Conservation (phyloP, 345 rosid genomes). For the Gossypium herbaceum region DNA sequence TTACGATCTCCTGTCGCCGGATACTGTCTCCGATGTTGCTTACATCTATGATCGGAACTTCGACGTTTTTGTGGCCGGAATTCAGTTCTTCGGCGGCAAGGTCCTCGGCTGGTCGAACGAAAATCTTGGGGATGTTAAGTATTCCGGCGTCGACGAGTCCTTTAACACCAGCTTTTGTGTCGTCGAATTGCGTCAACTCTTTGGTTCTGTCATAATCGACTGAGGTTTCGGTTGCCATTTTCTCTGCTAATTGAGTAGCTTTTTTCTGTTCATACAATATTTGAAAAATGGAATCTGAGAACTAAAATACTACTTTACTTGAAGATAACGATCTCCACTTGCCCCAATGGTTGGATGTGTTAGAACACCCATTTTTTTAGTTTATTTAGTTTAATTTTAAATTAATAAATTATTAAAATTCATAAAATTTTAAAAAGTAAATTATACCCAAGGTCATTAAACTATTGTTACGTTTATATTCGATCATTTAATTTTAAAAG, state of each 20-base stretch:
- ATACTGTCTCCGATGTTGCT: slow-evolving; percentile 4
- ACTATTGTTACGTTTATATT: too few species aligned
- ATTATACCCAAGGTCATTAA: too few species aligned
- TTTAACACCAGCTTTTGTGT: slow-evolving; percentile 37
- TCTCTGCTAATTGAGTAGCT: background rate
- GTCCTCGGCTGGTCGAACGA: slow-evolving; percentile 11
- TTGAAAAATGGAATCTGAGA: background rate
- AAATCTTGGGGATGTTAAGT: slow-evolving; percentile 32
- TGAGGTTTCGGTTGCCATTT: background rate
- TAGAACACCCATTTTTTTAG: too few species aligned
- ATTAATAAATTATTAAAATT: too few species aligned
- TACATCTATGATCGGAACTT: slow-evolving; percentile 42
- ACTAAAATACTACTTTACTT: background rate
- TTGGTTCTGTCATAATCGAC: slow-evolving; percentile 3
- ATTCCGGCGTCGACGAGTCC: slow-evolving; percentile 36
- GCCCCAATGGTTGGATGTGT: too few species aligned
- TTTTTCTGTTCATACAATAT: background rate
- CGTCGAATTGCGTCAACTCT: slow-evolving; percentile 31
- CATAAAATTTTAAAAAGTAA: too few species aligned
- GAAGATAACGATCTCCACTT: background rate
- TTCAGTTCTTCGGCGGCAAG: background rate
- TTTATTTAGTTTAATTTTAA: too few species aligned
- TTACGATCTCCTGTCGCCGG: slow-evolving; percentile 17
- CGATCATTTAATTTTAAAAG: too few species aligned
- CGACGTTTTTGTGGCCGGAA: background rate